Evolutionary conservation across 2,329 filamentous ascomycete species (phyloP).

Genomic region (Aspergillus sojae): DNA sequence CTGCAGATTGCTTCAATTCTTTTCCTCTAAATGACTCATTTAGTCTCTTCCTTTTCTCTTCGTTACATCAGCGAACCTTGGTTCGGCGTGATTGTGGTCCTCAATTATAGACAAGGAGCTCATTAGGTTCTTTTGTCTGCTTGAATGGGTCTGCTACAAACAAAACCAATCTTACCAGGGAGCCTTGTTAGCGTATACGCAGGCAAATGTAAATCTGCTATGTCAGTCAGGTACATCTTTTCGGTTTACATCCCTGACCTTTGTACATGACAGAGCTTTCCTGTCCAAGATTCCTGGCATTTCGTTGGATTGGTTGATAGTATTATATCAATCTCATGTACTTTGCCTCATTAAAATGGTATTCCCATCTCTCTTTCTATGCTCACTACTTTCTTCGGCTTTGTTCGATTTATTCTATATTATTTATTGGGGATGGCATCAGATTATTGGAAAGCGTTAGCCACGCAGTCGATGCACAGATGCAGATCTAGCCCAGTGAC

Average conservation of each 20-base stretch:
- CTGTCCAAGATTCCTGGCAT: slow-evolving; percentile 16
- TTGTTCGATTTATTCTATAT: neutral
- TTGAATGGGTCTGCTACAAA: slow-evolving; percentile 15
- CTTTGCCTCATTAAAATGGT: neutral
- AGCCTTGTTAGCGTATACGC: slow-evolving; percentile 12
- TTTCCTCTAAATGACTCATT: neutral
- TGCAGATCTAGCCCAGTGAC: slow-evolving; percentile 17
- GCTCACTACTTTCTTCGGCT: neutral
- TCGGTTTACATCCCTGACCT: slow-evolving; percentile 22
- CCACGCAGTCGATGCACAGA: slow-evolving; percentile 11
- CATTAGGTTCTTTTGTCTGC: slow-evolving; percentile 4
- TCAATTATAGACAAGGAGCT: neutral
- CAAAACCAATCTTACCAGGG: slow-evolving; percentile 8
- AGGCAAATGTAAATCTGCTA: slow-evolving; percentile 11
- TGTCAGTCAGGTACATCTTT: slow-evolving; percentile 13
- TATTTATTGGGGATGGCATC: neutral
- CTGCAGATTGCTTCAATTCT: neutral
- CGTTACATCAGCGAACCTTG: neutral
- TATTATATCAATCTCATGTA: neutral
- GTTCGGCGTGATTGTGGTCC: neutral
- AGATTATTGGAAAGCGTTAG: slow-evolving; percentile 1
- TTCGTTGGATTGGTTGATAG: slow-evolving; percentile 8
- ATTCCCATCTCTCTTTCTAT: neutral
- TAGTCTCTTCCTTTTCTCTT: neutral
- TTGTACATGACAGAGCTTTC: slow-evolving; percentile 23